Base-by-base conservation (phyloP, 345 rosid genomes). In the Cardiospermum halicacabum region DNA sequence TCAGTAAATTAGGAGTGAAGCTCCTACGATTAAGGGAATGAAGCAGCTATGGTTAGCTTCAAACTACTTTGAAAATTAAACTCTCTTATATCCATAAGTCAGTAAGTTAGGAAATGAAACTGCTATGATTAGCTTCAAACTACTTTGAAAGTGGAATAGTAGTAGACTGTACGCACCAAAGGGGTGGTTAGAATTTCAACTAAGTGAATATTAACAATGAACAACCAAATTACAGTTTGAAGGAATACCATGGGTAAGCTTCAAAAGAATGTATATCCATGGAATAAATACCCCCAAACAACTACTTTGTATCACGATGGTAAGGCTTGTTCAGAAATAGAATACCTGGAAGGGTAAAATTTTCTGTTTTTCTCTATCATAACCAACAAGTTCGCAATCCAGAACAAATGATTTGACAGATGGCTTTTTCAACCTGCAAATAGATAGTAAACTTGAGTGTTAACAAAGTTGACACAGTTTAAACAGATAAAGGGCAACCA, bases 361-460 rank as follows among this genome's bases (percentile, higher is more conserved):
- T 74, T 82, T 91, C 62, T 76, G 72, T 62, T 84, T 84, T 63
- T 74, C 96, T 61, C 88, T 78, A 68, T 91, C 95, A 57, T 78
- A 89, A 75, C 89, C 99, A 79, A 91, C 97, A 76, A 94, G 73
- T 74, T 91, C 99, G 56, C 97, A 87, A 61, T 94, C 99, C 81
- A 91, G 65, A 78, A 91, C 84, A 75, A 94, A 94, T 47, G 97
- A 89, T 60, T 62, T 82, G 53, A 83, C 87, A 25, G 79, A 75
- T 0, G 86, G 59, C 76, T 82, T 94, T 87, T 89, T 94, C 71
- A 85, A 75, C 75, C 99, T 91, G 87, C 74, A 74, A 11, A 57
- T 16, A 61, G 27, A 53, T 39, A 72, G 45, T 31, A 67, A 65
- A 56, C 42, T 72, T 66, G 16, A 75, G 62, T 56, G 37, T 56